Conservation (phyloP, 345 rosid species). For the Brassica juncea region DNA sequence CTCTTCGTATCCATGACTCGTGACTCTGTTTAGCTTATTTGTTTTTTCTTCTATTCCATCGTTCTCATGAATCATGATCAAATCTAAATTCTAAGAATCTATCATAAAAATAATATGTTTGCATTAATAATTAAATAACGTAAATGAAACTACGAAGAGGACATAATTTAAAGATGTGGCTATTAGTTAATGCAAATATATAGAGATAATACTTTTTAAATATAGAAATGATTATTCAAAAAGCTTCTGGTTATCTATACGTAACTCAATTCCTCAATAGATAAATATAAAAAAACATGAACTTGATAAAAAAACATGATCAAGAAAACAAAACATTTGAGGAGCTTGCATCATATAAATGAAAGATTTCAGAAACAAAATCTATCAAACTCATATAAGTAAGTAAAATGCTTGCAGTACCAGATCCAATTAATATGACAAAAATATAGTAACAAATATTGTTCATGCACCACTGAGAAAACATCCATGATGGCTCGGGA, state of each 20-base stretch:
- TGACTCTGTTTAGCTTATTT: constrained; percentile 8
- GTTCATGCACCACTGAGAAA: neutral
- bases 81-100: neutral
- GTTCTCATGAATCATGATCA: constrained; percentile 8
- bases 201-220: neutral
- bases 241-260: neutral
- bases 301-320: neutral
- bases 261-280: neutral
- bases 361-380: neutral
- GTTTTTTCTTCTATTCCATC: neutral
- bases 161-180: neutral
- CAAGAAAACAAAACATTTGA: neutral
- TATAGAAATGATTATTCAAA: neutral
- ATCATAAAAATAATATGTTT: neutral
- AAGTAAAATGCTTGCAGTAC: neutral
- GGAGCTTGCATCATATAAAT: neutral
- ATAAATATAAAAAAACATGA: neutral
- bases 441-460: neutral
- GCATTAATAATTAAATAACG: neutral
- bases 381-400: neutral
- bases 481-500: neutral
- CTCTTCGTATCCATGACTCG: constrained; percentile 2
- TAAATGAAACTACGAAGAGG: constrained; percentile 1
- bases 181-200: neutral
- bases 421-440: neutral